phyloP scores from a whole-genome alignment of 2,329 filamentous ascomycete species.

The Eutypella sp. region DNA sequence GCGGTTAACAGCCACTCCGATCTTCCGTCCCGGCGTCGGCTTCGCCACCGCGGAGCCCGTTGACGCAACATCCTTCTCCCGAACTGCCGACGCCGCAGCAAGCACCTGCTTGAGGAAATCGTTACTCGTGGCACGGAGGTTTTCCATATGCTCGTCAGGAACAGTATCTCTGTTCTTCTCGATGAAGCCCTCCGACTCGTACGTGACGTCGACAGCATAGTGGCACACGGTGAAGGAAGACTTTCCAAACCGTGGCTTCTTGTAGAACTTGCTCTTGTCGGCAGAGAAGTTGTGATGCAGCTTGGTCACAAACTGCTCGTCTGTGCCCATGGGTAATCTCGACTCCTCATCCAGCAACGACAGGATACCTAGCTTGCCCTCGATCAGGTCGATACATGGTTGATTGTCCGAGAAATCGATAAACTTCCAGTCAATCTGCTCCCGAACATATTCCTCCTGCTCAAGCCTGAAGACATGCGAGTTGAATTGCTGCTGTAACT shows the following conservation, averaged over 20 bases:
- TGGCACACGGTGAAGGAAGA: constrained; percentile 97
- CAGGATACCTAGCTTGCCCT: constrained; percentile 90
- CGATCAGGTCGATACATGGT: constrained; percentile 96
- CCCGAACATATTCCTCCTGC: constrained; percentile 93
- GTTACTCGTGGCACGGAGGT: constrained; percentile 80
- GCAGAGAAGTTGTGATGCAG: constrained; percentile 87
- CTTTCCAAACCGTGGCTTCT: constrained; percentile 97
- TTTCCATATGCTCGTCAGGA: constrained; percentile 94
- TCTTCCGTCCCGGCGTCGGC: constrained; percentile 74
- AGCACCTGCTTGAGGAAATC: constrained; percentile 79
- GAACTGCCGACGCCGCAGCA: constrained; percentile 76
- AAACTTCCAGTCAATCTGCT: constrained; percentile 98
- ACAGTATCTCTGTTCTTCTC: constrained; percentile 99
- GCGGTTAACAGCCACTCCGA: constrained; percentile 86
- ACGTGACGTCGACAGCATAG: constrained; percentile 96
- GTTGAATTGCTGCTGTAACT: constrained; percentile 98
- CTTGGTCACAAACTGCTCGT: constrained; percentile 95
- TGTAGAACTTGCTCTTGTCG: constrained; percentile 95
- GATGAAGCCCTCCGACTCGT: constrained; percentile 98
- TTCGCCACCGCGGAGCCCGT: constrained; percentile 68
- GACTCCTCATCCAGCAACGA: constrained; percentile 95
- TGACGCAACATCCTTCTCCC: constrained; percentile 77
- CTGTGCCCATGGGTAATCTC: constrained; percentile 90
- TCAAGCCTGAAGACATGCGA: constrained; percentile 99
- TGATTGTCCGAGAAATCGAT: constrained; percentile 99